These are phyloP conservation scores for Bruguiera hainesii DNA, from an alignment of 441 rosid species.

Conservation along the genomic window DNA sequence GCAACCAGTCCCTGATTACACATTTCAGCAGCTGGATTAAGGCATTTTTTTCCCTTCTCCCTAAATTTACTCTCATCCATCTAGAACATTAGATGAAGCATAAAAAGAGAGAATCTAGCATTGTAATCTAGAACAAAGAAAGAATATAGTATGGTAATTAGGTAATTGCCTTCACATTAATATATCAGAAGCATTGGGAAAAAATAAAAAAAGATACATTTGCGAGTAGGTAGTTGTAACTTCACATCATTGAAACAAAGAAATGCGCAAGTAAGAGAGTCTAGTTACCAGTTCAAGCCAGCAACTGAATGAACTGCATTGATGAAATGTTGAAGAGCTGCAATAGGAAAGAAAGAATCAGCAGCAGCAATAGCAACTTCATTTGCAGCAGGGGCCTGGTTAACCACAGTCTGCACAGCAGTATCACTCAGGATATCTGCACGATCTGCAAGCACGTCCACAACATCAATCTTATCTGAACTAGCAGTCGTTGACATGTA, in stretches of 20 bases:
- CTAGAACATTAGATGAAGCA: no score
- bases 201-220: neutral
- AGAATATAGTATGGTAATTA: no score
- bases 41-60: no score
- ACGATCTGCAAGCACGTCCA: conserved; percentile 37
- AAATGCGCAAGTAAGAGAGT: neutral
- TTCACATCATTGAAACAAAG: neutral
- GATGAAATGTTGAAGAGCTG: conserved; percentile 62
- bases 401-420: conserved; percentile 42
- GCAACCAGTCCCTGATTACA: no score
- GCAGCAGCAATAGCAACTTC: conserved; percentile 87
- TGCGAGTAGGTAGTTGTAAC: neutral
- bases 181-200: no score
- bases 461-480: conserved; percentile 48
- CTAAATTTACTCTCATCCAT: no score
- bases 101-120: no score
- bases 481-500: conserved; percentile 50
- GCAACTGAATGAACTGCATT: conserved; percentile 60
- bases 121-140: no score
- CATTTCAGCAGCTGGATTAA: no score
- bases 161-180: no score
- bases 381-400: conserved; percentile 54
- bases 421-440: conserved; percentile 56
- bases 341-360: conserved; percentile 64
- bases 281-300: conserved; percentile 65